Evolutionary conservation across 345 rosid species (phyloP).

Genomic region (Euphorbia lathyris): DNA sequence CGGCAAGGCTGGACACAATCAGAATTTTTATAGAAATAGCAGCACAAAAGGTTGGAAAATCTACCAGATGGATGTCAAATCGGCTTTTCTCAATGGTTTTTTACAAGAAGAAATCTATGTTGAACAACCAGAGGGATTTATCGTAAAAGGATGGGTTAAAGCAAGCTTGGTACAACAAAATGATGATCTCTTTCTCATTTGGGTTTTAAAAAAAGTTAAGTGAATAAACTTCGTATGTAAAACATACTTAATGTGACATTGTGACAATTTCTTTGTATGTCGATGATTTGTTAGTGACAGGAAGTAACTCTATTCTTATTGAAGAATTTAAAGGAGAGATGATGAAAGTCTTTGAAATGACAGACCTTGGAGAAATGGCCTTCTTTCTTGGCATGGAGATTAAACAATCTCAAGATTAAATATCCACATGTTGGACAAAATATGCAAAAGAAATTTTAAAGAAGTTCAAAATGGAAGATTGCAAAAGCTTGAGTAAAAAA

Average conservation of each 20-base stretch:
- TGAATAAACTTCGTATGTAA: neutral
- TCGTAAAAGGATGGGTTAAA: neutral
- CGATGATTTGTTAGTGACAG: neutral
- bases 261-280: neutral
- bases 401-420: neutral
- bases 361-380: neutral
- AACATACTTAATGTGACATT: neutral
- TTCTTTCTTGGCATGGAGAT: neutral
- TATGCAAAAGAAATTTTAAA: too few species aligned
- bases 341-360: neutral
- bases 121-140: neutral
- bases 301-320: neutral
- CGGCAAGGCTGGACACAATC: neutral
- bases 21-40: neutral
- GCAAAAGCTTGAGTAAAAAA: too few species aligned
- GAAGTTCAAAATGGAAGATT: too few species aligned
- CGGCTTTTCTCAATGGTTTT: neutral
- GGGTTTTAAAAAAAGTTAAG: neutral
- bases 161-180: neutral
- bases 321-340: neutral
- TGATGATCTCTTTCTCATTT: neutral
- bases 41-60: neutral
- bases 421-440: neutral
- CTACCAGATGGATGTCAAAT: neutral
- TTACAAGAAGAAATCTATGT: neutral